Evolutionary conservation across 768 basidiomycete species (phyloP), one percentile per base, ranked within the genome.

Genomic region (Xanthoconium purpureum): DNA sequence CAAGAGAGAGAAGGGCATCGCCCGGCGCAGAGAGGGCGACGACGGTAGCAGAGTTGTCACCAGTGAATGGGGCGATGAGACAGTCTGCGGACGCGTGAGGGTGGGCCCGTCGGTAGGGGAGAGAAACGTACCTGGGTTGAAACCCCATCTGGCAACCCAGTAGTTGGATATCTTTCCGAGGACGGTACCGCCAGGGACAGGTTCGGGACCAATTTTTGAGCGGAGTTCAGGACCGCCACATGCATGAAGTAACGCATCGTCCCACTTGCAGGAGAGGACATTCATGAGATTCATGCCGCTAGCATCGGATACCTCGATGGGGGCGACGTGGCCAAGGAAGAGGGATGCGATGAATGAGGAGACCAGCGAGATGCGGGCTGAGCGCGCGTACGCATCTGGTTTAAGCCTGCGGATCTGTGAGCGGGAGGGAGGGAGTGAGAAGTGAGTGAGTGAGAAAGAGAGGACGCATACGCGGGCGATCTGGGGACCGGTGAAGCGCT

Each of bases 271-370:
- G 8, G 45, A 30, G 39, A 56, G n/a, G 7, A 55, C 17, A 10
- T 48, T 10, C 56, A 57, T 57, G 52, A 57, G 56, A 17, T 57
- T 57, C 53, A 56, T 55, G 14, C 52, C 55, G 33, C 56, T 57
- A 6, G 47, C 43, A 18, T 58, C 55, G 42, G 57, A 39, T 44
- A 39, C 18, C 8, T 58, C 55, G 47, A 57, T 57, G 36, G 55
- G 57, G 6, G 56, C 56, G 46, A 58, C 15, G 13, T 12, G 56
- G 6, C 57, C 55, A 12, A 47, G 57, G 12, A 57, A 57, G 42
- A 49, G 47, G 30, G 57, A 57, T 0, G 56, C 12, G 8, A 57
- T 9, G 11, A 55, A 56, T 18, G 55, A 56, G 9, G 55, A 56
- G 24, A 56, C 24, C 2, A 56, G 15, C 6, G 56, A 57, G 38